phyloP scores from a whole-genome alignment of 2,329 filamentous ascomycete species.

The Sporothrix mexicana region DNA sequence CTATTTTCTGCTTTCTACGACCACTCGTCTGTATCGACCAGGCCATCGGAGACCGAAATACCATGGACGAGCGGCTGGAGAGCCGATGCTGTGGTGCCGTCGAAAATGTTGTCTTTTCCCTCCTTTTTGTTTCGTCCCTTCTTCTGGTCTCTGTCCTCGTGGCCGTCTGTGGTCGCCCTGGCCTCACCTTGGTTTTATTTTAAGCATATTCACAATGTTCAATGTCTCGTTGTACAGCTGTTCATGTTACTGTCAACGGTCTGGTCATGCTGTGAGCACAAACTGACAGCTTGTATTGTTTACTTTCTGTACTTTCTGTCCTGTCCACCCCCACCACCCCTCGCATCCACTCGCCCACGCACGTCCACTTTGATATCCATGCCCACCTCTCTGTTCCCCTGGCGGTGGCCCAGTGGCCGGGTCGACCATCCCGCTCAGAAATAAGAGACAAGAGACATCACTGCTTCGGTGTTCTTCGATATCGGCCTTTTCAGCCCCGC shows the following conservation, averaged over 20 bases:
- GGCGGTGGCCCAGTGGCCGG: constrained; percentile 7
- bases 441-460: background rate
- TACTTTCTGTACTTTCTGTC: background rate
- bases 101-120: background rate
- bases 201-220: background rate
- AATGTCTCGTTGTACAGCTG: background rate
- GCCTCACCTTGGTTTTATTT: background rate
- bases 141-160: background rate
- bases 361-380: background rate
- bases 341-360: constrained; percentile 5
- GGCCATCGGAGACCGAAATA: background rate
- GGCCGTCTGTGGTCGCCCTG: background rate
- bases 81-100: background rate
- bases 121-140: background rate
- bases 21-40: background rate
- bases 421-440: background rate
- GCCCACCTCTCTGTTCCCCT: background rate
- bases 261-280: background rate
- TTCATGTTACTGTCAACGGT: background rate
- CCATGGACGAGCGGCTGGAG: background rate
- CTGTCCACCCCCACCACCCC: background rate
- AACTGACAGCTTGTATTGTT: background rate
- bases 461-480: background rate
- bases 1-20: too few relatives aligned
- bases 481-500: constrained; percentile 2